Conservation (phyloP, 805 yeast genomes). For the Ogataea thermomethanolica region DNA sequence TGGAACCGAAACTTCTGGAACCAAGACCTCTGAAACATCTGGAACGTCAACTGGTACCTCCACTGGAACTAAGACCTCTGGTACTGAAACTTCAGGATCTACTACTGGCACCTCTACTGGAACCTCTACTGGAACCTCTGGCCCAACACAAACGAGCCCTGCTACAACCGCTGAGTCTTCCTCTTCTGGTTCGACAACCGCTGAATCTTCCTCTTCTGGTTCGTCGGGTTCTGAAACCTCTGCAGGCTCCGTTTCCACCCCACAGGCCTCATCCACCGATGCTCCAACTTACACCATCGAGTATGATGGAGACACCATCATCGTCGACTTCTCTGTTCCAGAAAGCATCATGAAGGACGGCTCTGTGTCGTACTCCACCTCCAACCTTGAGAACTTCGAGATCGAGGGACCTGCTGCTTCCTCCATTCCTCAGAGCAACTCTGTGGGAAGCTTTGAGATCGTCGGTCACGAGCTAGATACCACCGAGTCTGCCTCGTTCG, state of each 20-base stretch:
- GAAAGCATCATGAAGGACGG: conserved; percentile 7
- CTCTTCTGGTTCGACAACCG: too few relatives aligned
- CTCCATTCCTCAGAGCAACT: conserved; percentile 1
- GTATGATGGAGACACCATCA: conserved; percentile 6
- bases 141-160: too few relatives aligned
- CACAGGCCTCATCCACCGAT: conserved; percentile 1
- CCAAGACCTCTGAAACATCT: too few relatives aligned
- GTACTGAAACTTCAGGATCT: too few relatives aligned
- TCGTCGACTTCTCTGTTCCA: conserved; percentile 9
- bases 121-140: too few relatives aligned
- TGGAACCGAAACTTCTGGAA: too few relatives aligned
- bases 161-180: too few relatives aligned
- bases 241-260: background rate
- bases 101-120: too few relatives aligned
- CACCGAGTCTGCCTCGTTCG: conserved; percentile 6
- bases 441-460: conserved; percentile 7
- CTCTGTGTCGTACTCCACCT: conserved; percentile 3
- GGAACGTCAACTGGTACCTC: too few relatives aligned
- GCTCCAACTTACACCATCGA: conserved; percentile 10
- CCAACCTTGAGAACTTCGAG: conserved; percentile 9
- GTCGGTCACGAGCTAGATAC: conserved; percentile 9
- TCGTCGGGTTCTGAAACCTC: background rate
- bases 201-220: too few relatives aligned
- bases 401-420: conserved; percentile 1
- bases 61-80: too few relatives aligned